A percentile compares a stretch with the other conserved stretches of the same genome.
phyloP scores from a whole-genome alignment of 2,329 filamentous ascomycete species.

The Orbilia ellipsospora region DNA sequence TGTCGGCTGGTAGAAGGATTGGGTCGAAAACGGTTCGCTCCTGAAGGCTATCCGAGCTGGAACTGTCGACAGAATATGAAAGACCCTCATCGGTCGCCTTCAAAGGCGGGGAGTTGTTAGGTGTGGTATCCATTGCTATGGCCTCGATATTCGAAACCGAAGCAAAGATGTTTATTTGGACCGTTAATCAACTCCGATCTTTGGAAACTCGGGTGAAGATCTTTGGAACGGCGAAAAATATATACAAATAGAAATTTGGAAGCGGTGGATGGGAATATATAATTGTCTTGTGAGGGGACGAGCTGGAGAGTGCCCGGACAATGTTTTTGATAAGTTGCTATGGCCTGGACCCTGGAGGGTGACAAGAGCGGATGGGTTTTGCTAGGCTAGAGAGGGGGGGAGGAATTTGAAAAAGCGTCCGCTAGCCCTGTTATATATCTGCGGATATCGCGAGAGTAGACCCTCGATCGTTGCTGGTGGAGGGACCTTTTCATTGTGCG shows the following conservation, averaged over 20 bases:
- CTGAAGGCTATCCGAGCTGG: conserved; percentile 57
- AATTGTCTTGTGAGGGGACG: neutral
- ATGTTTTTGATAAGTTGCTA: neutral
- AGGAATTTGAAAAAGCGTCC: conserved; percentile 34
- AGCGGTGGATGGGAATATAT: neutral
- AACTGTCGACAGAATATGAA: conserved; percentile 42
- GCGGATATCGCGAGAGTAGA: conserved; percentile 1
- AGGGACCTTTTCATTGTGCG: neutral
- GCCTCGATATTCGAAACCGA: neutral
- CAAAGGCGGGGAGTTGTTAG: conserved; percentile 28
- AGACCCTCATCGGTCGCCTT: conserved; percentile 34
- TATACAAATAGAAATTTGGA: neutral
- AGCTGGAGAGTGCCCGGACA: too few relatives aligned
- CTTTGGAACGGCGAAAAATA: neutral
- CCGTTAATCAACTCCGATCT: conserved; percentile 35
- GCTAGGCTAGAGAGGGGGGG: conserved; percentile 9
- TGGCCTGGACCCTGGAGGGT: conserved; percentile 25
- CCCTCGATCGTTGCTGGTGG: conserved; percentile 4
- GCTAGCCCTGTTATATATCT: conserved; percentile 50
- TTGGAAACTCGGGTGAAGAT: conserved; percentile 13
- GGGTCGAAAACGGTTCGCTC: conserved; percentile 77
- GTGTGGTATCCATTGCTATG: conserved; percentile 16
- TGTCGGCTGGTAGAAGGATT: conserved; percentile 87
- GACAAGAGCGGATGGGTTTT: conserved; percentile 20
- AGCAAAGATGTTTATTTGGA: neutral